Evolutionary conservation across 2,329 filamentous ascomycete species (phyloP), one percentile per base, ranked within the genome.

Genomic region (Talaromyces sp.): DNA sequence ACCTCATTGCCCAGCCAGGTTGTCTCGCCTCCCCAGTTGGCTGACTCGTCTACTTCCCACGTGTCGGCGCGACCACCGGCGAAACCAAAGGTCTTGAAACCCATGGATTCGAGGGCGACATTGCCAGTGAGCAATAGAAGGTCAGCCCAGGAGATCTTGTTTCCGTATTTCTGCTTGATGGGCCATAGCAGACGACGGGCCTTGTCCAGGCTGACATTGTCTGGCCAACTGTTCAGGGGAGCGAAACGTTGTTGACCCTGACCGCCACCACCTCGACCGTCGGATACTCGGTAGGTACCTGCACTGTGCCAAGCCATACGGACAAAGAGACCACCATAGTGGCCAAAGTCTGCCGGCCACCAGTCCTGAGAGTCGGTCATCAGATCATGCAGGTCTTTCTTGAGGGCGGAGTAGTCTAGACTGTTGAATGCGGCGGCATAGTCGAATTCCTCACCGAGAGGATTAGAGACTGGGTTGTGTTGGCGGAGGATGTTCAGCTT

Each of bases 131-230:
- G 81, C 58, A 90, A 79, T 51, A 87, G 72, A 60, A 91, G 75
- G 69, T 91, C 88, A 22, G 88, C 85, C 88, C 88, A 91, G 0
- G 88, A 91, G 73, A 91, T 88, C 79, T 89, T 89, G 80, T 84
- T 84, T 71, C 88, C 88, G 64, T 91, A 91, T 81, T 91, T 91
- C 66, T 89, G 87, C 83, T 91, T 91, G 77, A 91, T 85, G 58
- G 88, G 88, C 86, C 87, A 90, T 41, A 91, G 78, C 57, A 91
- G 82, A 63, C 88, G 87, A 58, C 88, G 88, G 33, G 88, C 88
- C 82, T 91, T 91, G 81, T 91, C 88, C 56, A 91, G 81, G 66
- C 80, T 85, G 68, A 84, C 86, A 64, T 91, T 91, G 76, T 91
- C 88, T 41, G 88, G 88, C 88, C 88, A 91, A 78, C 84, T 85